phyloP scores from a whole-genome alignment of 2,329 filamentous ascomycete species.

The Fusarium sp. region DNA sequence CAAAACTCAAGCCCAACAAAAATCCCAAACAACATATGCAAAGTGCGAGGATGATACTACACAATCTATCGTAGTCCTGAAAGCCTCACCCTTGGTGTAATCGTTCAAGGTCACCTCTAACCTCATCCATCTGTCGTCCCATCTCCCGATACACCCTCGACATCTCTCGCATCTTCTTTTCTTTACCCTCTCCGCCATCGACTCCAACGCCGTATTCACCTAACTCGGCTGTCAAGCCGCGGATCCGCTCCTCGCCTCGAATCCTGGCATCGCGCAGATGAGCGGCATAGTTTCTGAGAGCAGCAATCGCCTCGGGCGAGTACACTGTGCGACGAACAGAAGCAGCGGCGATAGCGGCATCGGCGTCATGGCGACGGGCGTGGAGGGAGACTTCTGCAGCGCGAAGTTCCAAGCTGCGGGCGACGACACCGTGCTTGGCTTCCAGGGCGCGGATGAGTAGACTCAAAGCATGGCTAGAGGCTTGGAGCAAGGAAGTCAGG shows the following conservation, averaged over 20 bases:
- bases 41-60: too few relatives aligned
- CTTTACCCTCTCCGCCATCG: constrained; percentile 58
- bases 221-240: constrained; percentile 61
- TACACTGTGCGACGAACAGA: constrained; percentile 61
- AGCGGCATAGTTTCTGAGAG: constrained; percentile 63
- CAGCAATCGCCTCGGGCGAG: constrained; percentile 58
- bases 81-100: constrained; percentile 46
- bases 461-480: constrained; percentile 58
- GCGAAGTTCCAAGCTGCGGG: constrained; percentile 67
- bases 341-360: constrained; percentile 55
- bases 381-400: constrained; percentile 62
- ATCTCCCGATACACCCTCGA: constrained; percentile 67
- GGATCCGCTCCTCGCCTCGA: constrained; percentile 62
- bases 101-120: constrained; percentile 62
- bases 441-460: constrained; percentile 67
- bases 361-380: constrained; percentile 60
- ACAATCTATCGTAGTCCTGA: too few relatives aligned
- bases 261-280: constrained; percentile 66
- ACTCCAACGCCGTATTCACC: constrained; percentile 65
- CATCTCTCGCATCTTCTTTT: constrained; percentile 68
- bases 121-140: constrained; percentile 65
- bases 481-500: constrained; percentile 58
- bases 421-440: constrained; percentile 68
- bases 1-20: not conserved
- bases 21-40: not conserved